Percentiles rank a stretch among this genome's conserved stretches.
Conservation (phyloP, 1,284 basidiomycete species). For the Moniliophthora roreri region DNA sequence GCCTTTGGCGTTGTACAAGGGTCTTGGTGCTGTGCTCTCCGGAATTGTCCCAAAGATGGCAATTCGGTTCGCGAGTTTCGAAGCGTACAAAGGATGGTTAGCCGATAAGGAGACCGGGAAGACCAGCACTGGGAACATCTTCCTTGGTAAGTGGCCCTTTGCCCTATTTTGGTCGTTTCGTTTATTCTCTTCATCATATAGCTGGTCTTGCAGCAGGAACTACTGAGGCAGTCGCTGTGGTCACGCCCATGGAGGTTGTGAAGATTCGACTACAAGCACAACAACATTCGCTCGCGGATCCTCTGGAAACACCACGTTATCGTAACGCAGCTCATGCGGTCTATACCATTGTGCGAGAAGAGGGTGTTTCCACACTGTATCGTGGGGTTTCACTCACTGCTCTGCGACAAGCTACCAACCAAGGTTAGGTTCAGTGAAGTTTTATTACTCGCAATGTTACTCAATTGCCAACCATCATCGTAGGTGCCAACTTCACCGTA, state of each 20-base stretch:
- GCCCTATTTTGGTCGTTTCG: not conserved
- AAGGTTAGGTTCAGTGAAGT: constrained; percentile 55
- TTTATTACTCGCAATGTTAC: constrained; percentile 1
- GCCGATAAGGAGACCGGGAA: constrained; percentile 77
- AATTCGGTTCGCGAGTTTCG: constrained; percentile 97
- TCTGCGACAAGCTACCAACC: constrained; percentile 96
- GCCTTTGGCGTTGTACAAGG: constrained; percentile 96
- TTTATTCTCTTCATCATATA: constrained; percentile 27
- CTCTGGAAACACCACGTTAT: constrained; percentile 91
- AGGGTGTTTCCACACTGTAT: constrained; percentile 86
- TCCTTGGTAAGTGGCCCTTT: constrained; percentile 56
- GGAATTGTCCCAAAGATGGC: constrained; percentile 99
- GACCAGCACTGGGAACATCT: constrained; percentile 75
- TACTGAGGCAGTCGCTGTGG: constrained; percentile 92
- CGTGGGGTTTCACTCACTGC: constrained; percentile 94
- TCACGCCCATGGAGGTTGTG: constrained; percentile 99
- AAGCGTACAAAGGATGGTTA: constrained; percentile 87
- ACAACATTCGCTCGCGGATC: constrained; percentile 96
- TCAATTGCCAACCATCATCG: constrained; percentile 12
- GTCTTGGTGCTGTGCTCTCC: constrained; percentile 94
- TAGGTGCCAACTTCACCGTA: constrained; percentile 96
- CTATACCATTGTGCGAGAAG: constrained; percentile 93
- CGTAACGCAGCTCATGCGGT: constrained; percentile 96
- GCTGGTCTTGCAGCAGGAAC: constrained; percentile 94
- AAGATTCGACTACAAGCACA: constrained; percentile 99